Evolutionary conservation across 108 stramenopile species (phyloP), one percentile per base, ranked within the genome.

Genomic region (Cyclotella baltica): DNA sequence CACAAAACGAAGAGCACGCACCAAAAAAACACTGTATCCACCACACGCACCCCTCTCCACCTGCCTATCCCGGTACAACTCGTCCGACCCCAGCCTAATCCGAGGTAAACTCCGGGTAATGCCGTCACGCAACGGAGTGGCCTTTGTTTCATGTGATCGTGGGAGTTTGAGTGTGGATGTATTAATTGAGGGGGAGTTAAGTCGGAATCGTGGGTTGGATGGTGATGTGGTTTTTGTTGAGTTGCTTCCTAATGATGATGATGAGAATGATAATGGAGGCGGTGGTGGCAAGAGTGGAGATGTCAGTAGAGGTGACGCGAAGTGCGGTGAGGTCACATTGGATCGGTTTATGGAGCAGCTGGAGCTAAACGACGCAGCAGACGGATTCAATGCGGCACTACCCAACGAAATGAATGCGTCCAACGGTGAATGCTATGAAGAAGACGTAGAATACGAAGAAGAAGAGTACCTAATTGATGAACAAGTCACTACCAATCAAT

Each of bases 201-300:
- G 83, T 47, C 82, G 89, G 11, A 98, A 98, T 75, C 82, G 97
- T 15, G 93, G 93, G 0, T 70, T 96, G 47, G 88, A 96, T 86
- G 95, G 96, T 0, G 96, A 98, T 78, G 59, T 68, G 18, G 96
- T 98, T 3, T 96, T 86, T 86, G 89, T 98, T 15, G 87, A 93
- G 72, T 50, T 98, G 11, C 30, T 87, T 2, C 77, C 87, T 20
- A 37, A 46, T 29, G 89, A 76, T 28, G 67, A 84, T 68, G 76
- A 43, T 2, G 71, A 55, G 3, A 55, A 29, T 27, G 66, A 38
- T 19, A 57, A 62, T 11, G 23, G 34, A 78, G 22, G 0, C 2
- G 10, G 36, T 28, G 58, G 53, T 18, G 61, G 76, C 8, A 47
- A 31, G 25, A 25, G 56, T 18, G 62, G 27, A 31, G 70, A 29